Conservation (phyloP, 352 stramenopile genomes). For the Globisporangium viniferum region DNA sequence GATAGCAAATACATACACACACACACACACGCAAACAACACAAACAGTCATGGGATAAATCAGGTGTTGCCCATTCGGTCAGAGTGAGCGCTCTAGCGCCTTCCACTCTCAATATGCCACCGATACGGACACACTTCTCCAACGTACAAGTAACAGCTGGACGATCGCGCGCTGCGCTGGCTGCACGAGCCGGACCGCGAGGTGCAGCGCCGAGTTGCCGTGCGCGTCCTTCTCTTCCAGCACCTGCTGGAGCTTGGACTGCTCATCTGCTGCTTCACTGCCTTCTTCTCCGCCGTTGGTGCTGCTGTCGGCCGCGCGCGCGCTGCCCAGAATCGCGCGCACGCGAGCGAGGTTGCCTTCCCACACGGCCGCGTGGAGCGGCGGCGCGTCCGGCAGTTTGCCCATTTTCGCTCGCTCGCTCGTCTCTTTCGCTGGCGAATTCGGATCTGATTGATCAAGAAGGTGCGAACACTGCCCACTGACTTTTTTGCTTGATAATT, state of each 20-base stretch:
- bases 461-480: not conserved
- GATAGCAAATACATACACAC: not conserved
- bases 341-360: constrained; percentile 48
- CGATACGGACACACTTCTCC: not conserved
- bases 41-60: constrained; percentile 4
- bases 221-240: constrained; percentile 55
- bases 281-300: not conserved
- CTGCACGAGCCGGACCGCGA: constrained; percentile 66
- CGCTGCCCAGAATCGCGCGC: constrained; percentile 27
- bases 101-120: not conserved
- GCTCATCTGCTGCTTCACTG: not conserved
- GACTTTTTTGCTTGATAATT: not conserved
- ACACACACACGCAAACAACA: not conserved
- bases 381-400: constrained; percentile 14
- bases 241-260: constrained; percentile 26
- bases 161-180: constrained; percentile 57
- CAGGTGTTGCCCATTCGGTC: not conserved
- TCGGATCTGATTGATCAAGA: not conserved
- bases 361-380: constrained; percentile 71
- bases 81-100: not conserved
- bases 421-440: not conserved
- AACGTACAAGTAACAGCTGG: constrained; percentile 45
- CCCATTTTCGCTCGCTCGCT: not conserved
- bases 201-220: constrained; percentile 72
- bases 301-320: constrained; percentile 10